Base-by-base conservation (phyloP, 805 yeast species). In the Yarrowia keelungensis region DNA sequence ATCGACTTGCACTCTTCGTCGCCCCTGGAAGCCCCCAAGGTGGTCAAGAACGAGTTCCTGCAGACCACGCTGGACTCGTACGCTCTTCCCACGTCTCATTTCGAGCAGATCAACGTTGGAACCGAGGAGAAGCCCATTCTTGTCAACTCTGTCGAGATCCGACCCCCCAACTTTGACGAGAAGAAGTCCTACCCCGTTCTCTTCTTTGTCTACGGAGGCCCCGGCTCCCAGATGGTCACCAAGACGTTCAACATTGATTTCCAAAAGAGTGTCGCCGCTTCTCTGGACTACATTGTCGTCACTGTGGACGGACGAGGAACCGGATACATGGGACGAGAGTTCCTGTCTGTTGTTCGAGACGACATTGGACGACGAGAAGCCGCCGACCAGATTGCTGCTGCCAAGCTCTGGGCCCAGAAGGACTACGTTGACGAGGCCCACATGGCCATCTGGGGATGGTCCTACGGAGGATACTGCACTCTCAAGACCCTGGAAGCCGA, bases 231-330 rank as follows among this genome's bases (percentile, higher is more conserved):
- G 77, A 81, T 85, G 67, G 97, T 94, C 8, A 80, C 83, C 51
- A 86, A 89, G 71, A 75, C 80, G 14, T 92, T 87, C 74, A 75
- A 84, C 0, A 79, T 89, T 41, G 82, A 84, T 9, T 93, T 92
- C 78, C 89, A 93, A 70, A 85, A 89, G 38, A 88, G 90, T 11
- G 85, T 90, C 49, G 89, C 97, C 0, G 85, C 97, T 1, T 88
- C 88, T 73, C 81, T 90, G 71, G 84, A 89, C 74, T 91, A 96
- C 2, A 85, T 95, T 61, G 97, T 95, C 9, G 97, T 95, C 0
- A 90, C 97, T 0, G 97, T 95, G 3, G 99, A 95, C 78, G 98
- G 98, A 0, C 85, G 99, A 73, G 99, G 99, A 39, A 95, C 99
- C 0, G 98, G 98, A 0, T 91, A 83, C 78, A 91, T 87, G 79